These are phyloP conservation scores for Ceratocystis lukuohia DNA, from an alignment of 2,329 filamentous ascomycete genomes.

Conservation along the genomic window DNA sequence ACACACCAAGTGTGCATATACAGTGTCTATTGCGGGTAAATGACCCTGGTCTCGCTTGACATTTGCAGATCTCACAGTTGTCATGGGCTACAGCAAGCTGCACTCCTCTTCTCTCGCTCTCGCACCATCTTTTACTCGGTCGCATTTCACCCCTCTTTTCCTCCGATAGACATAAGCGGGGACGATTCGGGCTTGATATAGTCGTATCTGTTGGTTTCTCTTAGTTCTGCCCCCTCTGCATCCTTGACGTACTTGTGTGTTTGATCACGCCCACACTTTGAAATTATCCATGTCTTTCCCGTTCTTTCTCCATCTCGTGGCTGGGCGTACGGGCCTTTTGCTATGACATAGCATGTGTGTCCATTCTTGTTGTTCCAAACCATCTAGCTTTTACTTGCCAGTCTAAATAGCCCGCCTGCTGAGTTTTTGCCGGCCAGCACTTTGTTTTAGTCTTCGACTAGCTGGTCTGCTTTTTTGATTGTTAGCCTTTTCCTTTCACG, in stretches of 20 bases:
- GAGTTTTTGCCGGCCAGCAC: background rate
- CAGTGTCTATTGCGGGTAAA: background rate
- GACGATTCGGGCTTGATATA: background rate
- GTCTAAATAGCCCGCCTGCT: background rate
- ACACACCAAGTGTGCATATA: background rate
- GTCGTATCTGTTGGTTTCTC: background rate
- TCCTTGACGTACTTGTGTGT: constrained; percentile 2
- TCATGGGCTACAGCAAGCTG: background rate
- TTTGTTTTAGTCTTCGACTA: background rate
- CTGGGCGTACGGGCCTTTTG: background rate
- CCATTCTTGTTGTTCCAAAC: background rate
- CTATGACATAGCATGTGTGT: background rate
- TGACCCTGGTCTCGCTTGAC: constrained; percentile 1
- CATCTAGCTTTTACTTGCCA: background rate
- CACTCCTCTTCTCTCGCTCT: constrained; percentile 1
- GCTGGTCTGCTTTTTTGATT: background rate
- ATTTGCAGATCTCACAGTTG: constrained; percentile 3
- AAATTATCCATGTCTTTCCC: background rate
- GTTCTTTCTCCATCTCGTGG: background rate
- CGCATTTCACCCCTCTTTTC: background rate
- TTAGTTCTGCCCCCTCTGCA: background rate
- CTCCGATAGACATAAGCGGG: background rate
- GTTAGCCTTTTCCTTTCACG: background rate
- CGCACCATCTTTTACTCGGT: background rate
- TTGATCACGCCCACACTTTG: background rate